Conservation (phyloP, 164 flowering plant species). For the Vitis cinerea region DNA sequence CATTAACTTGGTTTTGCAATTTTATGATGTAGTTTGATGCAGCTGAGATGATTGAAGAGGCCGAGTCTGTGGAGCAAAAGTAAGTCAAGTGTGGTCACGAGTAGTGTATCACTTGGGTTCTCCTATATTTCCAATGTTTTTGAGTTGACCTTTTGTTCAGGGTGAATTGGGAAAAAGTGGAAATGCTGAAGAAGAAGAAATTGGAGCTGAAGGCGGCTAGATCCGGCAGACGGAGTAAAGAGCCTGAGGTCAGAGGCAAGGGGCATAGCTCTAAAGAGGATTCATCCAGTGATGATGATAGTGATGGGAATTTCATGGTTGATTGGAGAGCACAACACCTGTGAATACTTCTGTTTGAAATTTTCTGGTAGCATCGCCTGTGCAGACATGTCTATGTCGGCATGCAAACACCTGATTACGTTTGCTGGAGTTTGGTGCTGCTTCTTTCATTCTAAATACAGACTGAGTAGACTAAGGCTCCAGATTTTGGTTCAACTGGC, state of each 20-base stretch:
- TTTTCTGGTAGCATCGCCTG: no score
- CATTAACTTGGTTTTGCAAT: neutral
- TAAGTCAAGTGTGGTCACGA: constrained; percentile 20
- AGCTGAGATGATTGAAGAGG: constrained; percentile 83
- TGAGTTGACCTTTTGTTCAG: constrained; percentile 27
- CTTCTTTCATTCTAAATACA: no score
- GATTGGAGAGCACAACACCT: constrained; percentile 97
- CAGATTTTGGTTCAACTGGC: no score
- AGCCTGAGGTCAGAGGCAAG: constrained; percentile 21
- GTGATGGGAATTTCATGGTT: constrained; percentile 47
- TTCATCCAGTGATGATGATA: constrained; percentile 70
- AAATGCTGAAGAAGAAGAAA: constrained; percentile 62
- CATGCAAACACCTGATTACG: no score
- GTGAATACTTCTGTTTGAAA: constrained; percentile 19
- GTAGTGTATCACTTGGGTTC: neutral
- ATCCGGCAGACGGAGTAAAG: constrained; percentile 25
- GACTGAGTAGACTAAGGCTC: no score
- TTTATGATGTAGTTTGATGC: constrained; percentile 71
- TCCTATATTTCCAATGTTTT: neutral
- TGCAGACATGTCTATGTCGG: no score
- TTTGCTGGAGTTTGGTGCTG: no score
- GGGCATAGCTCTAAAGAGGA: constrained; percentile 38
- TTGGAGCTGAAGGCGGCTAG: constrained; percentile 61
- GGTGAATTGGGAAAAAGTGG: constrained; percentile 65
- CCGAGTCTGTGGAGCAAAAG: constrained; percentile 79